These are phyloP conservation scores for Lactifluus subvellereus DNA, from an alignment of 768 basidiomycete species.

Conservation along the genomic window DNA sequence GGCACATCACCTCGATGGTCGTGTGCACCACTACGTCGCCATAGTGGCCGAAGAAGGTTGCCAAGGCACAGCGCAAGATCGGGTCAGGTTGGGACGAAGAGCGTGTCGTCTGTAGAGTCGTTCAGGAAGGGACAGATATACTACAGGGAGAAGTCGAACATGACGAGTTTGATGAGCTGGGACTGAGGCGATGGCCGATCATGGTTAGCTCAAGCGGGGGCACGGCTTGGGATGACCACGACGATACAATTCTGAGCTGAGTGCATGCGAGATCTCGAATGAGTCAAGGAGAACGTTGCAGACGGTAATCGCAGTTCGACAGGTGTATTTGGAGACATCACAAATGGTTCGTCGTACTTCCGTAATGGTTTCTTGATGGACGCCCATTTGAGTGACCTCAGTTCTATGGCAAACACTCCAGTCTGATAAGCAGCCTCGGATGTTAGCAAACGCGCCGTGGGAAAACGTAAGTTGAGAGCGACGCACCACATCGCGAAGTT, in stretches of 20 bases:
- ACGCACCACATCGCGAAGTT: constrained; percentile 15
- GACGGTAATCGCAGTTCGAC: constrained; percentile 2
- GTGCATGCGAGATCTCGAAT: constrained; percentile 12
- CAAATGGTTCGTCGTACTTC: constrained; percentile 1
- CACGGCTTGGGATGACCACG: constrained; percentile 13
- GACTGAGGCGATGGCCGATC: neutral
- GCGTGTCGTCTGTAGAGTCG: neutral
- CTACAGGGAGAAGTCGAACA: constrained; percentile 4
- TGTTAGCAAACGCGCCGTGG: neutral
- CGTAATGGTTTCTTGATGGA: neutral
- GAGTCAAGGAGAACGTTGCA: constrained; percentile 16
- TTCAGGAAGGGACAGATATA: constrained; percentile 1
- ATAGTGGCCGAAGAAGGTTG: constrained; percentile 2
- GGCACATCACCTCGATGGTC: constrained; percentile 24
- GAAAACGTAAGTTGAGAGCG: neutral
- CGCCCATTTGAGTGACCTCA: constrained; percentile 14
- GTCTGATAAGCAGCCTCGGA: neutral
- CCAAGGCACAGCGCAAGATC: neutral
- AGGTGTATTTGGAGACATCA: neutral
- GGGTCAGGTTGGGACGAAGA: constrained; percentile 4
- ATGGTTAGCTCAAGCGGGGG: neutral
- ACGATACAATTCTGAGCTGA: constrained; percentile 19
- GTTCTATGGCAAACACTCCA: neutral
- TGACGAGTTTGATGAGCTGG: neutral
- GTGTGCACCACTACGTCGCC: constrained; percentile 13